These are phyloP conservation scores for Grosmannia penicillata DNA, from an alignment of 2,329 filamentous ascomycete genomes.

Conservation along the genomic window DNA sequence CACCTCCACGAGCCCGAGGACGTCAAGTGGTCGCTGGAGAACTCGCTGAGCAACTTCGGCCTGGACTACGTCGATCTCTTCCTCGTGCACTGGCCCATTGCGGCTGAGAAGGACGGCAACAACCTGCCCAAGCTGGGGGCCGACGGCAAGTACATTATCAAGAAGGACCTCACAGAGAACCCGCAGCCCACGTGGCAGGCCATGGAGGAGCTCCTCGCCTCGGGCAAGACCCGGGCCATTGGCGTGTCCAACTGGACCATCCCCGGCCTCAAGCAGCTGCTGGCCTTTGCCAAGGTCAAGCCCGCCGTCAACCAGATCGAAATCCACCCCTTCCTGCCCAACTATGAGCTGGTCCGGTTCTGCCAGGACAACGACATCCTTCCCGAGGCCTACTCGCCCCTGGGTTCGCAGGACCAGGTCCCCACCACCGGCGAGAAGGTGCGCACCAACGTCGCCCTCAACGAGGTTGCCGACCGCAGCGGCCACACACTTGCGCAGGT, in stretches of 20 bases:
- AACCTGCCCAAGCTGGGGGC: not conserved
- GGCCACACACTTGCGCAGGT: constrained; percentile 51
- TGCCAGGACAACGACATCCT: constrained; percentile 28
- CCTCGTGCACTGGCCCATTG: constrained; percentile 41
- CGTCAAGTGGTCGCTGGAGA: constrained; percentile 43
- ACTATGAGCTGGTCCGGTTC: constrained; percentile 41
- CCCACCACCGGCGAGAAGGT: not conserved
- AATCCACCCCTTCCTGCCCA: constrained; percentile 51
- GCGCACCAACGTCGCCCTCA: constrained; percentile 3
- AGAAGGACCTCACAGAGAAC: not conserved
- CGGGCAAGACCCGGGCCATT: constrained; percentile 39
- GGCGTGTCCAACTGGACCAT: constrained; percentile 47
- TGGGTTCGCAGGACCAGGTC: constrained; percentile 15
- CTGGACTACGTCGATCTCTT: constrained; percentile 55
- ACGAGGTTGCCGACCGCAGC: constrained; percentile 3
- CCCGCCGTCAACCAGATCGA: constrained; percentile 46
- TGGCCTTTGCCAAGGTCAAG: constrained; percentile 28
- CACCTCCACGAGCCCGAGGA: constrained; percentile 48
- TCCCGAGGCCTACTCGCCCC: constrained; percentile 52
- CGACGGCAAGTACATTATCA: not conserved
- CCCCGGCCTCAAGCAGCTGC: constrained; percentile 42
- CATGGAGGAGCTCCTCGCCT: constrained; percentile 36
- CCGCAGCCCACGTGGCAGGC: constrained; percentile 30
- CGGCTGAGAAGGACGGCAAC: constrained; percentile 13
- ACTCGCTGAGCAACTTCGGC: constrained; percentile 36